Base-by-base conservation (phyloP, 192 early-diverging fungal genomes). In the Lobosporangium transversale region DNA sequence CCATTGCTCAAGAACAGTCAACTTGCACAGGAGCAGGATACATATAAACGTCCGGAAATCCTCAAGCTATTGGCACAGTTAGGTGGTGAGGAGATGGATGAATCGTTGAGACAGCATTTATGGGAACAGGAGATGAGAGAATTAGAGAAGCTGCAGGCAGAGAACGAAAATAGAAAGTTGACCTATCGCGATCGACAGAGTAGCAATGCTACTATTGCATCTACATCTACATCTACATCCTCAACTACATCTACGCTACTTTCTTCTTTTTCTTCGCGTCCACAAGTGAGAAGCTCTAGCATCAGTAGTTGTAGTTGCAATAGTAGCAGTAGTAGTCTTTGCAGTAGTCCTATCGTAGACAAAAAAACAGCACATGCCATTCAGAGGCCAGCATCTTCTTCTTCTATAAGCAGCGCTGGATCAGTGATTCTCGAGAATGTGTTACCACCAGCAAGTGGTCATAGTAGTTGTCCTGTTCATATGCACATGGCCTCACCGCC, bases 1-100 rank as follows among this genome's bases (percentile, higher is more conserved):
- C 89, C 90, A 12, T 66, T 93, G 30, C 66, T 94, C 32, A 78
- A 83, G 53, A 92, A 94, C 48, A 90, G 89, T 0, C 84, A 84
- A 31, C 37, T 89, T 12, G 37, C 53, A 15, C 54, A 40, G 26
- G 66, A 68, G 7, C 56, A 62, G 5, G 44, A 62, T 4, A 62
- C 58, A 12, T 89, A 89, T 56, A 89, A 89, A 61, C 69, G 82
- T 18, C 32, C 70, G 20, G 79, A 85, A 29, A 86, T 86, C n/a
- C 60, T 85, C 30, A 70, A 57, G 8, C 55, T 78, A 18, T 47
- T 88, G 14, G 60, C 57, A 24, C 75, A 84, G 33, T 56, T 88
- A 40, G 78, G 75, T 27, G 82, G 80, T 2, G 31, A 48, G 7
- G 53, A 50, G 17, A 18, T 67, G 53, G 64, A 66, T 26, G 58